Evolutionary conservation across 805 yeast genomes (phyloP), one percentile per base, ranked within the genome.

Genomic region (Blastobotrys chiropterorum): DNA sequence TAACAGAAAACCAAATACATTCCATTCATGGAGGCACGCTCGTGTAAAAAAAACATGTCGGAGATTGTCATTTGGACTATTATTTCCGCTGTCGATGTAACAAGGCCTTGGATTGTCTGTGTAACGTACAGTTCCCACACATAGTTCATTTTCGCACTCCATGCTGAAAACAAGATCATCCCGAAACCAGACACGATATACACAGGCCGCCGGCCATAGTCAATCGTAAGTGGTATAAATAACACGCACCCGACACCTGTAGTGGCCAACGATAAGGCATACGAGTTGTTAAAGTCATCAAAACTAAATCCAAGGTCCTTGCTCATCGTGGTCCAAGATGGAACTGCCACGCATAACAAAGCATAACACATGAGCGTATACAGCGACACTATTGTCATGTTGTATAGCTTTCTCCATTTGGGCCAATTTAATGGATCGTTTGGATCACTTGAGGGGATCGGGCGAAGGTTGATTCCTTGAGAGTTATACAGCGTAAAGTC

Each of bases 21-120:
- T 8, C 60, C 57, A 30, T 58, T 53, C 62, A 58, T 57, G 38
- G 60, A 48, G 2, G 63, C 64, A 26, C 63, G 46, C 39, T 58
- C 61, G 43, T 60, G 64, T 13, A 60, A 59, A 30, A 55, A 60
- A 42, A 60, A 60, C 48, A 60, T 34, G 43, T 60, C 63, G 16
- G 57, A 55, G 13, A 60, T 53, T 3, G 58, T 45, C 31, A 60
- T 51, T 26, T 60, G 62, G 30, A 60, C 57, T 6, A 57, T 56
- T 7, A 62, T 54, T 38, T 54, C 56, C 0, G 54, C 48, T 22
- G 49, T 19, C 2, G 54, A 50, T 0, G 53, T 48, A 1, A 51
- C 53, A 26, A 53, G 31, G 16, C 56, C 53, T 46, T 42, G 49
- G 16, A 53, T 34, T 8, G 50, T 38, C 17, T 53, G 49, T 4